Evolutionary conservation across 2,329 filamentous ascomycete species (phyloP), one percentile per base, ranked within the genome.

Genomic region (Ophiostoma fasciatum): DNA sequence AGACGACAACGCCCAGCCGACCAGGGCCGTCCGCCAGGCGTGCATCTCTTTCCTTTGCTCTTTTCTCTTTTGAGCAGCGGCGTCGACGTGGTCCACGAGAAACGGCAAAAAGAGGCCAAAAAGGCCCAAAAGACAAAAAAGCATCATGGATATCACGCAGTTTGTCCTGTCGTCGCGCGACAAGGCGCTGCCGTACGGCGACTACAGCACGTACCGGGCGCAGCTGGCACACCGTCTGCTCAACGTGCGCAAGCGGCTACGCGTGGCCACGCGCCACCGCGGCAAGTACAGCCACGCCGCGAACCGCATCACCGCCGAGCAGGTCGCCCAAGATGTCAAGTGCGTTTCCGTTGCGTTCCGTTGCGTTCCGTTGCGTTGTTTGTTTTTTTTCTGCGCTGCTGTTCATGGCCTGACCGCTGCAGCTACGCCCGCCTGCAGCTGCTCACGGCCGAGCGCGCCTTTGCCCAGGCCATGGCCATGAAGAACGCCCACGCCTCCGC

Each of bases 401-500:
- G 17, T n/a, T 2, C 9, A n/a, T 21, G 7, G 21, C 37, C 30
- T 29, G 21, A 37, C 44, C 27, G 42, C 37, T 34, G 21, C 13
- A 92, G 83, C 57, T 82, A 77, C 58, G 71, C 78, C 33, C 68
- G 80, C 46, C 66, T 94, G n/a, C 66, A 88, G 22, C 68, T 98
- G 38, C 74, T 94, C 50, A 82, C 76, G 27, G 77, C 87, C 42
- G 90, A 98, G 62, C 74, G 90, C 45, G 83, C 87, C 35, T 96
- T 85, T 83, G 88, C 90, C 26, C 79, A 94, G 56, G 88, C 87
- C 39, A 92, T 96, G 85, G 76, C 81, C 53, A 84, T 94, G 69
- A 94, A 93, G 59, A 72, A 83, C 4, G 64, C 74, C 15, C 83
- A 92, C 53, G 73, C 82, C 27, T 71, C 81, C 48, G 83, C 90